Percentiles rank a stretch among this genome's conserved stretches.
Evolutionary conservation across 805 yeast species (phyloP).

Genomic region (Zygosaccharomyces lentus): DNA sequence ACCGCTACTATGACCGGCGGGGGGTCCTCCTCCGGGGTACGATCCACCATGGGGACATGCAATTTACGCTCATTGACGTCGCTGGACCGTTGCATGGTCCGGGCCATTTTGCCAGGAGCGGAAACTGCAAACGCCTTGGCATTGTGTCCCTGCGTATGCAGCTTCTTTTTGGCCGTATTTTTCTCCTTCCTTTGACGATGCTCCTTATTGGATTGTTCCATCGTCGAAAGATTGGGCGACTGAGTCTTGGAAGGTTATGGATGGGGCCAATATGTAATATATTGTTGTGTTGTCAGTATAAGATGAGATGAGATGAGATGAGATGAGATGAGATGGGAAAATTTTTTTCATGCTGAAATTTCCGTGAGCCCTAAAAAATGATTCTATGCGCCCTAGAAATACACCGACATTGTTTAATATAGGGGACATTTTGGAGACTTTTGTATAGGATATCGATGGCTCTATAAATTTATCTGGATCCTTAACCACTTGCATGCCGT

Average conservation of each 20-base stretch:
- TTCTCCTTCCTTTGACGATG: conserved; percentile 62
- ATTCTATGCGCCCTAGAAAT: background rate
- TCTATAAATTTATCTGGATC: too few relatives aligned
- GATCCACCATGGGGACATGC: conserved; percentile 96
- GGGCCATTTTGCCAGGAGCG: conserved; percentile 81
- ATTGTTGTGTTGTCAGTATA: background rate
- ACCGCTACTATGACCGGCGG: conserved; percentile 96
- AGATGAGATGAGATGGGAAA: conserved; percentile 21
- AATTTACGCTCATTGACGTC: conserved; percentile 77
- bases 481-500: too few relatives aligned
- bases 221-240: conserved; percentile 10
- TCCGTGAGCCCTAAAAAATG: conserved; percentile 1
- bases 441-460: too few relatives aligned
- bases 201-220: conserved; percentile 71
- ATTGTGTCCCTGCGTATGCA: conserved; percentile 82
- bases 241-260: background rate
- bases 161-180: conserved; percentile 74
- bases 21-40: conserved; percentile 96
- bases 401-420: background rate
- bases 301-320: conserved; percentile 5
- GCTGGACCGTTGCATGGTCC: conserved; percentile 76
- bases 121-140: conserved; percentile 80
- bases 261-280: background rate
- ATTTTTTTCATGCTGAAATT: conserved; percentile 13
- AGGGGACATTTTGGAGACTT: background rate